These are phyloP conservation scores for Haplographium delicatum DNA, from an alignment of 495 filamentous ascomycete species.

Conservation along the genomic window DNA sequence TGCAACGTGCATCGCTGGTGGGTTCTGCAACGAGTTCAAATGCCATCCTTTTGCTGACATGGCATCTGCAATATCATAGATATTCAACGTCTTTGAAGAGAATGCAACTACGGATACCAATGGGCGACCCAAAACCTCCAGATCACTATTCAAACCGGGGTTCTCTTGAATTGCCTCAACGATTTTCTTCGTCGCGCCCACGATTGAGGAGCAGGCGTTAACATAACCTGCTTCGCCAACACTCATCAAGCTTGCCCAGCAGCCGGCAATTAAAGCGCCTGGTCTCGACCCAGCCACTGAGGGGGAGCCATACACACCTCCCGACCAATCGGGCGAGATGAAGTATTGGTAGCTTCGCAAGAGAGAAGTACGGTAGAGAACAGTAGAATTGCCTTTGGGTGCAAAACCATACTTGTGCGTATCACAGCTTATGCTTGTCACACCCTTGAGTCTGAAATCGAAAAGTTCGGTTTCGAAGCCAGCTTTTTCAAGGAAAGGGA, in stretches of 20 bases:
- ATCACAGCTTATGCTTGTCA: slow-evolving; percentile 92
- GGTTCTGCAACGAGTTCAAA: slow-evolving; percentile 83
- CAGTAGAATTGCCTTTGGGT: slow-evolving; percentile 88
- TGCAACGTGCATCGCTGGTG: slow-evolving; percentile 94
- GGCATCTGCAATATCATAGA: slow-evolving; percentile 83
- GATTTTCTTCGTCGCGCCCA: slow-evolving; percentile 81
- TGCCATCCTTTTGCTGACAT: slow-evolving; percentile 87
- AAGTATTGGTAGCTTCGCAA: slow-evolving; percentile 92
- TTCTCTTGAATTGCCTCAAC: slow-evolving; percentile 65
- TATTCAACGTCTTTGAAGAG: slow-evolving; percentile 66
- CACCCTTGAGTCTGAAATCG: slow-evolving; percentile 90
- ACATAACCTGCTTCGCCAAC: slow-evolving; percentile 90
- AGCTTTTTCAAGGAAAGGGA: slow-evolving; percentile 85
- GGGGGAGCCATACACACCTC: slow-evolving; percentile 92
- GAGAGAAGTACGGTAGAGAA: slow-evolving; percentile 77
- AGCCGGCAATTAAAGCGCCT: slow-evolving; percentile 88
- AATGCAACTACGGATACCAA: slow-evolving; percentile 90
- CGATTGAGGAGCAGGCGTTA: slow-evolving; percentile 75
- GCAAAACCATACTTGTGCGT: slow-evolving; percentile 99
- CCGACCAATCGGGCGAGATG: slow-evolving; percentile 89
- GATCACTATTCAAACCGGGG: slow-evolving; percentile 58
- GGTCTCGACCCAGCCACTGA: slow-evolving; percentile 86
- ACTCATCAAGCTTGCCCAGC: slow-evolving; percentile 85
- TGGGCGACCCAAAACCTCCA: slow-evolving; percentile 78
- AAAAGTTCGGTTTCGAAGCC: slow-evolving; percentile 84